Evolutionary conservation across 1,139 yeast genomes (phyloP), one percentile per base, ranked within the genome.

Genomic region (Blastobotrys aristatus): DNA sequence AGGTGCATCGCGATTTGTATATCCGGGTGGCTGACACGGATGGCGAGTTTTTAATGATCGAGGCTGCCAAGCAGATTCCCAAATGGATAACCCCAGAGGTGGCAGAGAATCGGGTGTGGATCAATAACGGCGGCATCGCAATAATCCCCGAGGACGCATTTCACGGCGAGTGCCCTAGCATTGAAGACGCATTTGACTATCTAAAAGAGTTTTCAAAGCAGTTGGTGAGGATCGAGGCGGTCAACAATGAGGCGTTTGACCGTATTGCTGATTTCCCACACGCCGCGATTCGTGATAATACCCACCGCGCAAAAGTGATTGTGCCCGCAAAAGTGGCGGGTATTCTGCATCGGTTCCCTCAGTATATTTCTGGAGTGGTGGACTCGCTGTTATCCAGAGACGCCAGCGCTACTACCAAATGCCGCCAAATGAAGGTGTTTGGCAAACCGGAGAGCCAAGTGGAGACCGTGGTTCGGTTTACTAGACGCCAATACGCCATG

Each of bases 41-140:
- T 43, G 78, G 79, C 2, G 88, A 82, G 51, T 74, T 77, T 42
- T 48, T 82, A 3, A 59, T 82, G 44, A 72, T 76, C 10, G 79
- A 77, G 49, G 70, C 75, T 2, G 68, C 74, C 33, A 74, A 75
- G 11, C 49, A 56, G 2, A 48, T 75, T 1, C 79, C 79, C 0
- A 67, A 65, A 1, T 74, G 78, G 74, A 54, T 76, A 8, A 64
- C 63, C 10, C 77, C 78, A 0, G 65, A 60, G 4, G 61, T 62
- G 29, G 65, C 76, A 0, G 56, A 61, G 8, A 73, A 76, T 52
- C 61, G 82, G 46, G 64, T 69, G 4, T 63, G 65, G 64, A 52
- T 63, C 22, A 39, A 44, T 16, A 40, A 52, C 10, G 67, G 66
- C 13, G 35, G 45, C 13, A 43, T 63, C 11, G 35, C 41, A 40